Evolutionary conservation across 2,329 filamentous ascomycete genomes (phyloP).

Genomic region (Golovinomyces cichoracearum): DNA sequence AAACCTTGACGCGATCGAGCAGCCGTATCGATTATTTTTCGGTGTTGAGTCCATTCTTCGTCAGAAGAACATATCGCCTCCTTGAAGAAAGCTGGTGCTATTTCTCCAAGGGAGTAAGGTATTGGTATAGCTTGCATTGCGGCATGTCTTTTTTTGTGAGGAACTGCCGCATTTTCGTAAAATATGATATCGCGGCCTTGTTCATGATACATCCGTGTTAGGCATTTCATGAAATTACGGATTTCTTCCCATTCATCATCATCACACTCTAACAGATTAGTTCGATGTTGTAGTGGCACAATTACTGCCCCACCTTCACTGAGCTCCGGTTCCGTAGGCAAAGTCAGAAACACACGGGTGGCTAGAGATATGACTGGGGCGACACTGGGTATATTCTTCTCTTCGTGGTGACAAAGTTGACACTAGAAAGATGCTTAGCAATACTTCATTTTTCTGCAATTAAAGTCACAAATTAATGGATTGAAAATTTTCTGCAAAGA

Average conservation of each 20-base stretch:
- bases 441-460: neutral
- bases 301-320: conserved; percentile 65
- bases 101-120: conserved; percentile 74
- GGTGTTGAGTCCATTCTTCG: conserved; percentile 88
- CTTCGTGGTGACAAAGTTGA: conserved; percentile 79
- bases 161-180: conserved; percentile 83
- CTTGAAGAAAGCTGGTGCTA: conserved; percentile 77
- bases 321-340: conserved; percentile 73
- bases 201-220: conserved; percentile 83
- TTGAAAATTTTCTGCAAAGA: neutral
- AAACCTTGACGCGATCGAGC: conserved; percentile 37
- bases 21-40: conserved; percentile 74
- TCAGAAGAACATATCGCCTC: conserved; percentile 76
- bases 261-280: conserved; percentile 87
- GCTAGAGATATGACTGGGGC: conserved; percentile 69
- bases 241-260: conserved; percentile 99
- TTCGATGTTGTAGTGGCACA: conserved; percentile 63
- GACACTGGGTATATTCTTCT: conserved; percentile 44
- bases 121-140: conserved; percentile 68
- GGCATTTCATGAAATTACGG: conserved; percentile 93
- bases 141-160: conserved; percentile 55
- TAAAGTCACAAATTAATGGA: no score
- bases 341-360: conserved; percentile 64
- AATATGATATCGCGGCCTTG: conserved; percentile 83
- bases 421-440: conserved; percentile 21